Evolutionary conservation across 139 green algal species (phyloP).

Genomic region (Protoeuglena noctilucae): DNA sequence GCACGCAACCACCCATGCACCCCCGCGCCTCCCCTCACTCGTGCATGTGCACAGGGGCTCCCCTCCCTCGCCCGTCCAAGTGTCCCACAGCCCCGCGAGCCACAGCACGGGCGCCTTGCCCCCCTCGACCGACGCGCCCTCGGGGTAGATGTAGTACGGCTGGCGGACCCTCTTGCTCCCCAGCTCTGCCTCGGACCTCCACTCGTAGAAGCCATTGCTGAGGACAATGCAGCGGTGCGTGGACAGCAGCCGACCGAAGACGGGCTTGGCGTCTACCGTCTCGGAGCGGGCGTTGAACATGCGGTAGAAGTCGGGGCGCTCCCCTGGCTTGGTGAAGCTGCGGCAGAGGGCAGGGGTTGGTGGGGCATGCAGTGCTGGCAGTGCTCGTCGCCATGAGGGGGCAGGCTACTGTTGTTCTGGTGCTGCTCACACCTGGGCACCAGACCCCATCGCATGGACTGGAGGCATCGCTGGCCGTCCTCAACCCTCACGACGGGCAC

Average conservation of each 20-base stretch:
- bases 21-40: no score
- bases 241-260: constrained; percentile 1
- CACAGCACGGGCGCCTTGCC: constrained; percentile 2
- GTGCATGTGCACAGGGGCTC: not conserved
- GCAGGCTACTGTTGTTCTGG: no score
- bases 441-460: no score
- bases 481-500: no score
- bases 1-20: no score
- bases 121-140: not conserved
- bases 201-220: constrained; percentile 10
- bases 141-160: constrained; percentile 3
- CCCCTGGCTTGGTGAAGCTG: not conserved
- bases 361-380: no score
- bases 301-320: constrained; percentile 1
- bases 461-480: no score
- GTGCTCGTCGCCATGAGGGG: no score
- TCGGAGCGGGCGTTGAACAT: constrained; percentile 7
- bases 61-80: not conserved
- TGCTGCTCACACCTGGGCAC: no score
- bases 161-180: not conserved
- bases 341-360: no score
- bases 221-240: not conserved
- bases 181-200: not conserved
- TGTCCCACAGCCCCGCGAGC: constrained; percentile 2
- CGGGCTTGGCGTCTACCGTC: constrained; percentile 1